phyloP scores from a whole-genome alignment of 257 asterid species.

The Solanum appendiculatum region DNA sequence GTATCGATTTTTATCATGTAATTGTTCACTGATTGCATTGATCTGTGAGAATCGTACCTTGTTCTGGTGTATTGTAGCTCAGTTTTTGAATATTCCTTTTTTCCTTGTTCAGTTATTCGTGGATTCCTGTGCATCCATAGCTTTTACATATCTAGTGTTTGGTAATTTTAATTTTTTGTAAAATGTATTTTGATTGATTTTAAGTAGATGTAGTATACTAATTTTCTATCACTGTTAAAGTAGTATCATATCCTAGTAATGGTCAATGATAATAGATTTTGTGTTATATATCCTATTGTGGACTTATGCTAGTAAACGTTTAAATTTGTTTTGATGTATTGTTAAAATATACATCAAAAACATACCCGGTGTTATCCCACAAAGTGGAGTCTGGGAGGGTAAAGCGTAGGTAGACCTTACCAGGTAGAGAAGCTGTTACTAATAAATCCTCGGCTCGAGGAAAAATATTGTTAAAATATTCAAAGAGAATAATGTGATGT shows the following conservation, averaged over 20 bases:
- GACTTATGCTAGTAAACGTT: background rate
- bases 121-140: background rate
- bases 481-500: background rate
- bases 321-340: background rate
- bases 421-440: background rate
- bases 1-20: background rate
- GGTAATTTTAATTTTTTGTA: background rate
- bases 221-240: background rate
- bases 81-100: background rate
- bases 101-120: background rate
- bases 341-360: background rate
- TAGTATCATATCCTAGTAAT: background rate
- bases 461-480: background rate
- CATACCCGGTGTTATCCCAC: background rate
- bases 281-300: background rate
- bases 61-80: background rate
- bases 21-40: conserved; percentile 1
- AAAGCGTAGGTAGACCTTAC: no score
- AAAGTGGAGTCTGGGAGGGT: background rate
- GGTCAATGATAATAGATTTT: background rate
- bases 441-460: background rate
- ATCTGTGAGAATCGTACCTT: background rate
- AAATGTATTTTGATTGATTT: background rate
- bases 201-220: background rate
- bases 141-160: background rate